These are phyloP conservation scores for Melampsora larici-populina DNA, from an alignment of 1,284 basidiomycete species.

Conservation along the genomic window DNA sequence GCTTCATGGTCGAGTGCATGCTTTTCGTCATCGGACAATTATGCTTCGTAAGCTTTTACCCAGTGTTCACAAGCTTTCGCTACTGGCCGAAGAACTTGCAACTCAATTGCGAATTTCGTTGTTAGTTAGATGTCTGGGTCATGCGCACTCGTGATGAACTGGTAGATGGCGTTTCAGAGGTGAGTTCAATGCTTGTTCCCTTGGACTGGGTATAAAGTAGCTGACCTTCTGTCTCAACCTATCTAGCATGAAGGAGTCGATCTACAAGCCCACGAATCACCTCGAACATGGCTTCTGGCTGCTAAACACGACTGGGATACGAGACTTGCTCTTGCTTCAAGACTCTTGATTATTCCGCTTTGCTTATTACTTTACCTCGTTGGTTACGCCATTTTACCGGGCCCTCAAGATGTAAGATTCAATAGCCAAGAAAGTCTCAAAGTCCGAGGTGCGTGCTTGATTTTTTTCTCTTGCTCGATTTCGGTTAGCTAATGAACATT, in stretches of 20 bases:
- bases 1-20: slow-evolving; percentile 35
- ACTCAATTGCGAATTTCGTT: not conserved
- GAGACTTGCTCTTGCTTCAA: not conserved
- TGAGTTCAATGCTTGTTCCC: not conserved
- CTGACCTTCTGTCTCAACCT: not conserved
- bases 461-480: not conserved
- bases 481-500: not conserved
- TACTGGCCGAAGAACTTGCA: not conserved
- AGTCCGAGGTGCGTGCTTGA: slow-evolving; percentile 8
- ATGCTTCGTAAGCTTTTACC: slow-evolving; percentile 7
- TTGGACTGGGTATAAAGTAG: not conserved
- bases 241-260: slow-evolving; percentile 1
- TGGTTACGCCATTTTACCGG: slow-evolving; percentile 14
- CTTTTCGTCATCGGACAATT: slow-evolving; percentile 32
- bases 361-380: slow-evolving; percentile 24
- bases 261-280: not conserved
- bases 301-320: not conserved
- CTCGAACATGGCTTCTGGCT: not conserved
- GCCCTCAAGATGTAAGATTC: not conserved
- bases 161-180: slow-evolving; percentile 11
- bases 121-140: slow-evolving; percentile 32
- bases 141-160: slow-evolving; percentile 26
- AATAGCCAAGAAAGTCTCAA: not conserved
- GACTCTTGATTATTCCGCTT: slow-evolving; percentile 10
- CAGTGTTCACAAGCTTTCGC: not conserved